Evolutionary conservation across 2,329 filamentous ascomycete genomes (phyloP), one percentile per base, ranked within the genome.

Genomic region (Coniochaeta sp.): DNA sequence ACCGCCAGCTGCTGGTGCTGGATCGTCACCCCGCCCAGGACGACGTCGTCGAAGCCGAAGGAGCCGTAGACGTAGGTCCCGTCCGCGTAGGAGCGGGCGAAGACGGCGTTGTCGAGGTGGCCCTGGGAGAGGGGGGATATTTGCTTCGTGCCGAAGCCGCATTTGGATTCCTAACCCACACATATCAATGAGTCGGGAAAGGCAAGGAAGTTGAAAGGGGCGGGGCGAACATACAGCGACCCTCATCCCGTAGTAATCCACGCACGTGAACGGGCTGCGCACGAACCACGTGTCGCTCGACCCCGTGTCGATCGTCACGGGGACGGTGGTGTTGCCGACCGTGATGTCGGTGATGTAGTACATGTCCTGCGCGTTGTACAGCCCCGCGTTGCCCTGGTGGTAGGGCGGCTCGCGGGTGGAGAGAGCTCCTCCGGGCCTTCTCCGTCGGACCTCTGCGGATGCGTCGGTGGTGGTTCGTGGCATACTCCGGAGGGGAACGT

Each of bases 1-100:
- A 77, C 55, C 0, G 68, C 75, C n/a, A 81, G 64, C 28, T 72
- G 67, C 57, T 78, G 74, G 8, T 63, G 52, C 27, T 66, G 58
- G 0, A 75, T 71, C 2, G 67, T 71, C 46, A 80, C 66, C 1
- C 72, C 72, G 13, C 65, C 74, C 28, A 81, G 61, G 4, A 62
- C 70, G 46, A 76, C 68, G 7, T 67, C 60, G 40, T 72, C 68
- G 48, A 62, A 67, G 3, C 65, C 73, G 52, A 71, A 66, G 14
- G 54, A 59, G 14, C 70, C 74, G 1, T 56, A 66, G n/a, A 72
- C 56, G 12, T 66, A 67, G 18, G 71, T 69, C 16, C 70, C 71
- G 56, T 72, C 69, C 1, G 68, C 69, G 58, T 78, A 77, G 18
- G 59, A 62, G 46, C 73, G 68, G 48, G 69, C 66, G 59, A 75